Percentiles rank a stretch among this genome's conserved stretches.
Evolutionary conservation across 225 moss, liverwort and hornwort species (phyloP).

Genomic region (Polytrichum formosum): DNA sequence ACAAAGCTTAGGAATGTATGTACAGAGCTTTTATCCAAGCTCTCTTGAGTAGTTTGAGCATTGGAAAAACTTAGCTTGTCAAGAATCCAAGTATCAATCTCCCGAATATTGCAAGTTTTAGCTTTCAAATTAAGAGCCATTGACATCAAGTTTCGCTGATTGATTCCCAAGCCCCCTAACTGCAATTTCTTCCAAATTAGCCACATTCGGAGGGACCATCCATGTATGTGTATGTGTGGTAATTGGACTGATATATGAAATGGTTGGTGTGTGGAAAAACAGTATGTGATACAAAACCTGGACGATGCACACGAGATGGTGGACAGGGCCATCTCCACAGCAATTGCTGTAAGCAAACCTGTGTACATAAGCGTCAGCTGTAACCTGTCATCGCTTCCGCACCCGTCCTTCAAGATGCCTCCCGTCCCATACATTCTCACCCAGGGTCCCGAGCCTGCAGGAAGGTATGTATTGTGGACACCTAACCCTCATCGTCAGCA

Average conservation of each 20-base stretch:
- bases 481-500: neutral
- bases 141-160: too few relatives aligned
- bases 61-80: too few relatives aligned
- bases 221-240: too few relatives aligned
- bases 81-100: too few relatives aligned
- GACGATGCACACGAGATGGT: constrained; percentile 52
- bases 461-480: constrained; percentile 9
- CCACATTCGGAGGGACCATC: too few relatives aligned
- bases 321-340: constrained; percentile 53
- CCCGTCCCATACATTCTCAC: constrained; percentile 46
- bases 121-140: too few relatives aligned
- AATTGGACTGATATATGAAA: neutral
- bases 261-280: neutral
- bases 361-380: constrained; percentile 74
- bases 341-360: constrained; percentile 57
- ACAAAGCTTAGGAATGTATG: too few relatives aligned
- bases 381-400: constrained; percentile 56
- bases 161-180: too few relatives aligned
- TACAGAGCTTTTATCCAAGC: too few relatives aligned
- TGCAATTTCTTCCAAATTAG: too few relatives aligned
- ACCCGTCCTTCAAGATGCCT: constrained; percentile 40
- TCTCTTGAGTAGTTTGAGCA: too few relatives aligned
- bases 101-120: too few relatives aligned
- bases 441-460: constrained; percentile 1
- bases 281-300: constrained; percentile 25